A percentile compares a stretch with the other conserved stretches of the same genome.
phyloP scores from a whole-genome alignment of 2,329 filamentous ascomycete species.

The Pseudocercospora musae region DNA sequence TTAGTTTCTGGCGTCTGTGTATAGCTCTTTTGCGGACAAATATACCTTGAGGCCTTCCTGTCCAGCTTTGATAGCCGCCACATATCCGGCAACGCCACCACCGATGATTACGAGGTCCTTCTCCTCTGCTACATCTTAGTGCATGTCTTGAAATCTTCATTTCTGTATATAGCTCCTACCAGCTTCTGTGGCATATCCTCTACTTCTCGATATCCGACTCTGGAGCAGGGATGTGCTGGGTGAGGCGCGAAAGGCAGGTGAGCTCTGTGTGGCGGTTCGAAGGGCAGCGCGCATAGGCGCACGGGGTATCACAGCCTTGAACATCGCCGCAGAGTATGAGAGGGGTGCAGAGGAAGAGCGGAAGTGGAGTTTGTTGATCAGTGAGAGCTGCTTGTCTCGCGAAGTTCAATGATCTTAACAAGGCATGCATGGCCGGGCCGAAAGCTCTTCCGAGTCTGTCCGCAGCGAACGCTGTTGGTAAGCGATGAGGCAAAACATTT shows the following conservation, averaged over 20 bases:
- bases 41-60: constrained; percentile 92
- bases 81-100: constrained; percentile 96
- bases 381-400: constrained; percentile 7
- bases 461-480: background rate
- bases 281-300: constrained; percentile 25
- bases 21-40: background rate
- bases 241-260: constrained; percentile 23
- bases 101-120: constrained; percentile 98
- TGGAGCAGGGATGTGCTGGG: constrained; percentile 47
- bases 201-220: constrained; percentile 52
- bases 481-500: background rate
- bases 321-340: constrained; percentile 19
- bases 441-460: background rate
- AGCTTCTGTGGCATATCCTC: constrained; percentile 56
- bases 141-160: background rate
- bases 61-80: constrained; percentile 97
- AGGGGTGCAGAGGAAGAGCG: background rate
- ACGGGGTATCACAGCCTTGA: constrained; percentile 26
- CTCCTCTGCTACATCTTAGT: constrained; percentile 62
- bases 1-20: constrained; percentile 2
- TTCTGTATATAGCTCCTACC: constrained; percentile 33
- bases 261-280: constrained; percentile 20
- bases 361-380: constrained; percentile 2
- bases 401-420: background rate
- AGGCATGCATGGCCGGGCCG: background rate